Evolutionary conservation across 768 basidiomycete species (phyloP).

Genomic region (Gloeostereum incarnatum): DNA sequence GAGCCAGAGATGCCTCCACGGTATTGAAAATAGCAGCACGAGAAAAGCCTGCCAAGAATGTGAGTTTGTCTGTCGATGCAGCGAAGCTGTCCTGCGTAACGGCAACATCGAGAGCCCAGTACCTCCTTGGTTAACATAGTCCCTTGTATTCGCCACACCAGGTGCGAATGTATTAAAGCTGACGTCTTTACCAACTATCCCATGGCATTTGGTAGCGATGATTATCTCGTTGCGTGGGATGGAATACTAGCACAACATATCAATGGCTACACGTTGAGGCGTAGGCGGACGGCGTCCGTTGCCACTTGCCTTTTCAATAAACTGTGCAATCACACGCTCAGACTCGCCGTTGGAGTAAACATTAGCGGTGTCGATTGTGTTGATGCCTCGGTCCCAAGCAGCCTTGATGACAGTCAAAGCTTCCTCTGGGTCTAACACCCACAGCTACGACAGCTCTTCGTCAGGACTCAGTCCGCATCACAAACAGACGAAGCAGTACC

Average conservation of each 20-base stretch:
- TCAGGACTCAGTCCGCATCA: conserved; percentile 11
- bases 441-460: conserved; percentile 26
- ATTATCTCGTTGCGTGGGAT: conserved; percentile 13
- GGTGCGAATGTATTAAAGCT: no score
- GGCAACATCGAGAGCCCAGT: no score
- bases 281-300: neutral
- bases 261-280: conserved; percentile 5
- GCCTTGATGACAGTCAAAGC: conserved; percentile 32
- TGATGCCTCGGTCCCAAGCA: conserved; percentile 30
- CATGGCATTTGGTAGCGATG: conserved; percentile 2
- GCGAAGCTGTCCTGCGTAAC: no score
- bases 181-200: conserved; percentile 9
- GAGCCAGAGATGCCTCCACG: conserved; percentile 10
- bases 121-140: no score
- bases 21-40: conserved; percentile 12
- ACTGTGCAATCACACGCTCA: conserved; percentile 30
- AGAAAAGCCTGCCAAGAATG: no score
- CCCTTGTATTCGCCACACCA: no score
- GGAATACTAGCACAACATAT: conserved; percentile 9
- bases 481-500: conserved; percentile 14
- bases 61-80: no score
- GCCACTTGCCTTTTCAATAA: conserved; percentile 20
- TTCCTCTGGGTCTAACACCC: conserved; percentile 40
- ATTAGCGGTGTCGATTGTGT: conserved; percentile 26
- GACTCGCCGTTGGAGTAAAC: conserved; percentile 27